Base-by-base conservation (phyloP, 2,329 filamentous ascomycete species). In the Dendrostoma leiphaemia region DNA sequence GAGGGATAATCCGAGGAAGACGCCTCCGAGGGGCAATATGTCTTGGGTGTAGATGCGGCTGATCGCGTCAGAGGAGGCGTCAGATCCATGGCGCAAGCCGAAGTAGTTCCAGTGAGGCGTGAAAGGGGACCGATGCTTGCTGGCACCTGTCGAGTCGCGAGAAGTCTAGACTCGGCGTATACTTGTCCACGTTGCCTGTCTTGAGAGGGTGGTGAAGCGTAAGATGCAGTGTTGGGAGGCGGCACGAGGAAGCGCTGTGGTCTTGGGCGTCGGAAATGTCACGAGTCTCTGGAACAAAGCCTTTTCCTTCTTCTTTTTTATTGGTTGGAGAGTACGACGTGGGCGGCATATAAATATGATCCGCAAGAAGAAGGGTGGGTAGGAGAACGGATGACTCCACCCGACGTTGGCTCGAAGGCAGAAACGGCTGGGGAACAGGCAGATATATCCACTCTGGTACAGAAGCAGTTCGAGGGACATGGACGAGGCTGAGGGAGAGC, bases 31-130 rank as follows among this genome's bases (percentile, higher is more conserved):
- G 73, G 71, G 64, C 69, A 76, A 64, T 73, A 76, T 55, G 71
- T 77, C 65, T 72, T 70, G 46, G 72, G 68, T 55, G 74, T 70
- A 44, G 74, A 75, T 17, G 68, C 67, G 26, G 74, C 71, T 56
- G 74, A 77, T 63, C 69, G 69, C 55, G 71, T 75, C 54, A 78
- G 69, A 43, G 75, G 76, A 61, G 77, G 77, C 67, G 75, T 75
- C 61, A 74, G 69, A 66, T 78, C 76, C 77, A 80, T 80, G 67
- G 64, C 65, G 55, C 29, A 28, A 35, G 32, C 12, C 29, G 12
- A 28, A 37, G n/a, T 26, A 13, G 47, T 6, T 32, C 31, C n/a
- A 37, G 31, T 28, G 23, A 35, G 34, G 48, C 12, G 7, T 26
- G n/a, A n/a, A n/a, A n/a, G n/a, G n/a, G n/a, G n/a, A n/a, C n/a